These are phyloP conservation scores for Curvularia verruculosa DNA, from an alignment of 2,329 filamentous ascomycete genomes.

Conservation along the genomic window DNA sequence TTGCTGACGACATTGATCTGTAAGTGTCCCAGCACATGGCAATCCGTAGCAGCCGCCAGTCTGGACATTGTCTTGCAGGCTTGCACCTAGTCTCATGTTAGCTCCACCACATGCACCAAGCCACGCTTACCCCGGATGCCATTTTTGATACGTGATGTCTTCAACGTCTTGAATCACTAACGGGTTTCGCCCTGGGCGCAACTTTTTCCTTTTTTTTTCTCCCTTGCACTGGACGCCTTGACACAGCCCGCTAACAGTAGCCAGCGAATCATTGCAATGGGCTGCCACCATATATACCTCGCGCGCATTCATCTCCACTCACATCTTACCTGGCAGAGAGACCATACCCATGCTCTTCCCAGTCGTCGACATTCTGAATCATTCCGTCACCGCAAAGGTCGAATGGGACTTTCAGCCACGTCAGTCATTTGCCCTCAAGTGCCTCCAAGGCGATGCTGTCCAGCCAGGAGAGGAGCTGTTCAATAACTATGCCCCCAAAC, in stretches of 20 bases:
- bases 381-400: conserved; percentile 54
- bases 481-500: conserved; percentile 62
- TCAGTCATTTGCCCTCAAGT: conserved; percentile 48
- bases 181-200: not conserved
- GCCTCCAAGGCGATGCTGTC: conserved; percentile 45
- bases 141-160: conserved; percentile 3
- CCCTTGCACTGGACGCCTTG: conserved; percentile 1
- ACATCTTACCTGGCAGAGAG: conserved; percentile 36
- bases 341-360: conserved; percentile 55
- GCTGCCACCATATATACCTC: conserved; percentile 60
- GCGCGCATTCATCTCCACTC: conserved; percentile 56
- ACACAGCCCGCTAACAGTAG: conserved; percentile 22
- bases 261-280: conserved; percentile 57
- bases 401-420: conserved; percentile 51
- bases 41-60: not conserved
- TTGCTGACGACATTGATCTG: conserved; percentile 28
- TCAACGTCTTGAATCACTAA: not conserved
- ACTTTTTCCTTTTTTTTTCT: not conserved
- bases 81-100: not conserved
- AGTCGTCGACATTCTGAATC: conserved; percentile 58
- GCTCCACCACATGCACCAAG: not conserved
- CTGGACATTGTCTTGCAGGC: not conserved
- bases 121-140: not conserved
- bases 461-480: conserved; percentile 52
- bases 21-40: conserved; percentile 26